Base-by-base conservation (phyloP, 148 eudicot genomes). In the Silene conica region DNA sequence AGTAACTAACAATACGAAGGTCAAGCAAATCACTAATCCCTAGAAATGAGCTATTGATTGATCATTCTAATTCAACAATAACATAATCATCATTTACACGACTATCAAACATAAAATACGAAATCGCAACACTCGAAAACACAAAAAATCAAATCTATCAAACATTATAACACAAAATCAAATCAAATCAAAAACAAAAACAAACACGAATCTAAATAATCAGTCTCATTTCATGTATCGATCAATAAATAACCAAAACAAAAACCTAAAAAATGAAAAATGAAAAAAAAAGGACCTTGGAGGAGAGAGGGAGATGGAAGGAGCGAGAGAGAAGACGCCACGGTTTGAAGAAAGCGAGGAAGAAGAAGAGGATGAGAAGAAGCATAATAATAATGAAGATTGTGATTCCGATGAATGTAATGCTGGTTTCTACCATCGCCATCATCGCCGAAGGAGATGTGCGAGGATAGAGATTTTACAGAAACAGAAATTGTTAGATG, bases 291-390 rank as follows among this genome's bases (percentile, higher is more conserved):
- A 1, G 43, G 77, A 88, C 87, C 89, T 88, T 93, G 81, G 82
- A 77, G 52, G 87, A 63, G 74, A 80, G 82, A 46, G 83, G 52
- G 48, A 14, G n/a, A 23, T 48, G 80, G 23, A 78, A 66, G 72
- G 73, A 73, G 73, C 79, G 85, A 72, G 82, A 74, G 72, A 90
- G 76, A 58, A 83, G 81, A 55, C 90, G 92, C 95, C 93, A 90
- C 79, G 96, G 98, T 79, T 89, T 93, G 86, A 93, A 75, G 87
- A 86, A 74, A 79, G 87, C 48, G 76, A 93, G 79, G 67, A 93
- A 65, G 63, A 93, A 72, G 87, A 93, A 71, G 86, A 90, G 69
- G 81, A 87, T 43, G 76, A 93, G 80, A 57, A 93, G 62, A 52
- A 93, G 31, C 74, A 90, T 56, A 23, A 93, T 80, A 31, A 93